A percentile compares a stretch with the other conserved stretches of the same genome.
phyloP scores from a whole-genome alignment of 148 eudicot genomes.

The Tetragonia tetragonoides region DNA sequence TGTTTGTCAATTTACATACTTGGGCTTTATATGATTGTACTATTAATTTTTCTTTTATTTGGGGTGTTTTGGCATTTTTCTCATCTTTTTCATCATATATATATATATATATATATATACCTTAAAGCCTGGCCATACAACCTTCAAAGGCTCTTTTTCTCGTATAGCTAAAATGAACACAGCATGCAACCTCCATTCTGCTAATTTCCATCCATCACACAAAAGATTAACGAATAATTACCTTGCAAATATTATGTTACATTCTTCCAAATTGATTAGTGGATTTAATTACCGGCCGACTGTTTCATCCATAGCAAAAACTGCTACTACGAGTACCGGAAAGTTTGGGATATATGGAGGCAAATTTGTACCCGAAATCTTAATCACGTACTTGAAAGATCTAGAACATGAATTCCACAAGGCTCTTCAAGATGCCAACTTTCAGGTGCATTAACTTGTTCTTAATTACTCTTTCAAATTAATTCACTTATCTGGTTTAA shows the following conservation, averaged over 20 bases:
- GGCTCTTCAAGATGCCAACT: constrained; percentile 38
- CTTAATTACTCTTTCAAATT: no score
- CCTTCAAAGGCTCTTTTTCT: no score
- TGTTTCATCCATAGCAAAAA: no score
- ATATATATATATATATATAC: no score
- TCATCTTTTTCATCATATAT: no score
- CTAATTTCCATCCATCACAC: not conserved
- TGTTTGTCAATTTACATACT: no score
- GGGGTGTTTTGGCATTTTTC: no score
- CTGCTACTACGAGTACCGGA: no score
- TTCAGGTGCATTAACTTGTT: constrained; percentile 65
- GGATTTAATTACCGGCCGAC: not conserved
- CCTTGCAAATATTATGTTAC: not conserved
- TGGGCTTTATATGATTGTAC: no score
- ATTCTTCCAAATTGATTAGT: constrained; percentile 1
- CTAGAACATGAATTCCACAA: constrained; percentile 56
- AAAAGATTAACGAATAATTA: not conserved
- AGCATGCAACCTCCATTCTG: not conserved
- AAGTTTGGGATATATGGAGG: constrained; percentile 77
- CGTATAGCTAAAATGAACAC: constrained; percentile 12
- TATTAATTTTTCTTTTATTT: no score
- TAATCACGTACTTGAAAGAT: constrained; percentile 38
- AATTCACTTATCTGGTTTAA: no score
- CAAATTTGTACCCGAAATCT: constrained; percentile 59
- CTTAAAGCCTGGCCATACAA: no score